Evolutionary conservation across 2,329 filamentous ascomycete species (phyloP), one percentile per base, ranked within the genome.

Genomic region (Neurospora sp.): DNA sequence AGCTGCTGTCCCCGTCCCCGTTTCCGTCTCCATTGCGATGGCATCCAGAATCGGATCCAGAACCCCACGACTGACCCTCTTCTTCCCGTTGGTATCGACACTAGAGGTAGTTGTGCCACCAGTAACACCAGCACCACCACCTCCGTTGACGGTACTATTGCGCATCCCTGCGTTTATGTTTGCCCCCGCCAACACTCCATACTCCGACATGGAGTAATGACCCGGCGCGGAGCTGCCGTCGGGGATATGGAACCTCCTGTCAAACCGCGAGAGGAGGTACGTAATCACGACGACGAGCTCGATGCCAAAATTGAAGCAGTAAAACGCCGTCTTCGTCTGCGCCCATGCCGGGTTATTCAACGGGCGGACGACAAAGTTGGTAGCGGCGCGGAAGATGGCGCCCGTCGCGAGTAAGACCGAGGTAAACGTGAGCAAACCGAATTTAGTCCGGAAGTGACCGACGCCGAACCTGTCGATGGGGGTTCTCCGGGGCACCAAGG

Each of bases 281-380:
- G 89, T 80, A 68, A 84, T 85, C 4, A 95, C 84, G 43, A 93
- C 88, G 33, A 91, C 77, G 52, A 94, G 81, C 79, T 97, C 93
- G 43, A 94, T 83, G 17, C 82, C 82, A 77, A 92, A 96, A 80
- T 92, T 91, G 82, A 96, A 92, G 76, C 88, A 81, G 81, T 96
- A 97, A 82, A 93, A 97, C 75, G 86, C 88, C 1, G 88, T 86
- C 77, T 90, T 91, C 76, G 82, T 82, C 75, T 92, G 86, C 77
- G 89, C 95, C 85, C 89, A 91, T 5, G 89, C 89, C 1, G 91
- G 88, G 70, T 87, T 57, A 11, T 65, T 81, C 69, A 76, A 74
- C 3, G 83, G 87, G 37, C 84, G 85, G 0, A 82, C 76, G 69
- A 82, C 82, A 79, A 85, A 92, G 37, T 77, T 81, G 0, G 86